A percentile compares a stretch with the other conserved stretches of the same genome.
Evolutionary conservation across 2,329 filamentous ascomycete genomes (phyloP).

Genomic region (Cryphonectria nitschkei): DNA sequence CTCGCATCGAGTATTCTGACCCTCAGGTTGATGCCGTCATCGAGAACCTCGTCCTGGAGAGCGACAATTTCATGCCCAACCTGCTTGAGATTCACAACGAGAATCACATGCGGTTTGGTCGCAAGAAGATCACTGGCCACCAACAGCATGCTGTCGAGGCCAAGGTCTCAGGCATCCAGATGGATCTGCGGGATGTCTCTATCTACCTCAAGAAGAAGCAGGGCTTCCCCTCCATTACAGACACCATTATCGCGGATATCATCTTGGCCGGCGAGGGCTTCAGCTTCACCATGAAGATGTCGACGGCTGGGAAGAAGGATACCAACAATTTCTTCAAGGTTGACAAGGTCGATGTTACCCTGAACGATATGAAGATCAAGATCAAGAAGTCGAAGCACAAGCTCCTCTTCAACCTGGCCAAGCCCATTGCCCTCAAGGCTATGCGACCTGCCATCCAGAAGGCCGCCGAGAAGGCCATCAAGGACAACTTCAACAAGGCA

Average conservation of each 20-base stretch:
- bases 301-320: slow-evolving; percentile 77
- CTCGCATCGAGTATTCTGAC: slow-evolving; percentile 91
- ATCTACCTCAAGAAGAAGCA: slow-evolving; percentile 96
- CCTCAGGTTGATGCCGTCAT: slow-evolving; percentile 82
- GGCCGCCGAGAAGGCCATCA: slow-evolving; percentile 86
- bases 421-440: slow-evolving; percentile 82
- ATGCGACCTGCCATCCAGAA: slow-evolving; percentile 85
- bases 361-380: slow-evolving; percentile 84
- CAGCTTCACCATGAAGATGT: slow-evolving; percentile 88
- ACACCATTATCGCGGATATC: slow-evolving; percentile 87
- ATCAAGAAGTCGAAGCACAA: slow-evolving; percentile 96
- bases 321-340: slow-evolving; percentile 90
- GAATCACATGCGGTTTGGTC: slow-evolving; percentile 94
- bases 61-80: slow-evolving; percentile 96
- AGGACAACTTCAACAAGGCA: slow-evolving; percentile 75
- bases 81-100: slow-evolving; percentile 85
- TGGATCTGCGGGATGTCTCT: slow-evolving; percentile 87
- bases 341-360: slow-evolving; percentile 81
- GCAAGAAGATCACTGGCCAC: slow-evolving; percentile 82
- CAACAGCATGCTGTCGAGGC: slow-evolving; percentile 81
- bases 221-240: slow-evolving; percentile 85
- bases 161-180: slow-evolving; percentile 86
- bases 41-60: slow-evolving; percentile 94
- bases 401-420: slow-evolving; percentile 82
- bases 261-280: slow-evolving; percentile 86